These are phyloP conservation scores for Celoporthe dispersa DNA, from an alignment of 2,329 filamentous ascomycete species.

Conservation along the genomic window DNA sequence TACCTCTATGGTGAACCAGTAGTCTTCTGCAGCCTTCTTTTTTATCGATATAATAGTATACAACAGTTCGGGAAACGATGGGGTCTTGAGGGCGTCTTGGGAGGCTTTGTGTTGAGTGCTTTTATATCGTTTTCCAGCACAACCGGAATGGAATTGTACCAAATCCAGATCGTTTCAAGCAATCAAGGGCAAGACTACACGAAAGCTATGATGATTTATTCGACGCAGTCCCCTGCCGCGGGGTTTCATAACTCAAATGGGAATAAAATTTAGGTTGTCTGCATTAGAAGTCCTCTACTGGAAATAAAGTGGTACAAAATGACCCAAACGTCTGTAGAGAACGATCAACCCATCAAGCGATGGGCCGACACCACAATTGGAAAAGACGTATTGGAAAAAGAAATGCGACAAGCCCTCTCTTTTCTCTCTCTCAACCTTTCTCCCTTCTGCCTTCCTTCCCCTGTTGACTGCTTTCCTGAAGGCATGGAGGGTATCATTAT, in stretches of 20 bases:
- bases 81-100: neutral
- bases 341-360: conserved; percentile 25
- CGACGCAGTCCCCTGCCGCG: neutral
- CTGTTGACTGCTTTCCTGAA: conserved; percentile 32
- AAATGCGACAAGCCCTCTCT: conserved; percentile 25
- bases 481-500: conserved; percentile 31
- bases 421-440: conserved; percentile 19
- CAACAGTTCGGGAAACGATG: neutral
- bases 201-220: neutral
- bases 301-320: conserved; percentile 48
- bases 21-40: neutral
- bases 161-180: neutral
- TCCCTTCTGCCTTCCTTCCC: conserved; percentile 22
- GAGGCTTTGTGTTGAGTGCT: neutral
- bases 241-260: conserved; percentile 20
- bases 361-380: conserved; percentile 33
- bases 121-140: neutral
- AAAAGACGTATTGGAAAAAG: conserved; percentile 33
- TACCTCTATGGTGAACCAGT: neutral
- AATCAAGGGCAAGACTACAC: no score
- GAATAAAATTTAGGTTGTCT: conserved; percentile 56
- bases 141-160: neutral
- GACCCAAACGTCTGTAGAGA: conserved; percentile 36
- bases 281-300: conserved; percentile 67
- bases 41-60: neutral